Evolutionary conservation across 805 yeast species (phyloP).

Genomic region (Nakazawaea ernobii): DNA sequence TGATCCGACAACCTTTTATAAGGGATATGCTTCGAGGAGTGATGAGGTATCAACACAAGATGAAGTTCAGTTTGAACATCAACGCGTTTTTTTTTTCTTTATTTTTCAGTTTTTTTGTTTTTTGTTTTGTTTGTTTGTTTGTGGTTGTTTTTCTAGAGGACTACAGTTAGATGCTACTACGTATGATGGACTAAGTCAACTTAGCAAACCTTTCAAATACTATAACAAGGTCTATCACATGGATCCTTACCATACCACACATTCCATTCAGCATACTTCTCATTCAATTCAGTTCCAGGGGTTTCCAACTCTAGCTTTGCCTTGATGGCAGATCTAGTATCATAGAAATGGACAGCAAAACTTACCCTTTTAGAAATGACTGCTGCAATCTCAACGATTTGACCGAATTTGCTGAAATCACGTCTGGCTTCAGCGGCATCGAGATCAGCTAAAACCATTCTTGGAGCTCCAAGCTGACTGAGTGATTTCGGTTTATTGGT

Average conservation of each 20-base stretch:
- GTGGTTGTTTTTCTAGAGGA: background rate
- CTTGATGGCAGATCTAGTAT: conserved; percentile 51
- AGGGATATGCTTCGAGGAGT: too few species aligned
- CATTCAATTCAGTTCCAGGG: conserved; percentile 27
- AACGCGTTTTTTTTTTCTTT: background rate
- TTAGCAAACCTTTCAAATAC: background rate
- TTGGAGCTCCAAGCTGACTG: conserved; percentile 22
- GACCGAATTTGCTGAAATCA: conserved; percentile 56
- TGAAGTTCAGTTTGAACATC: background rate
- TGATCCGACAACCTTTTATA: background rate
- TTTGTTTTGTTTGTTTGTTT: too few species aligned
- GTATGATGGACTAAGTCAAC: too few species aligned
- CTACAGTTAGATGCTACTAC: background rate
- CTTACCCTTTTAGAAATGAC: conserved; percentile 62
- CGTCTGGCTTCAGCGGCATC: conserved; percentile 34
- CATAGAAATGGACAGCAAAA: conserved; percentile 53
- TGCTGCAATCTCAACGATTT: conserved; percentile 55
- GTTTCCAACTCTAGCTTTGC: conserved; percentile 36
- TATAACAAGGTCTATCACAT: conserved; percentile 48
- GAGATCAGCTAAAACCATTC: conserved; percentile 37
- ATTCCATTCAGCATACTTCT: conserved; percentile 54
- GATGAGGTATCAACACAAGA: too few species aligned
- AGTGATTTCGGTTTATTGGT: conserved; percentile 16
- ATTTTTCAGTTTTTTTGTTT: background rate
- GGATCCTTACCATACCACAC: conserved; percentile 65